Base-by-base conservation (phyloP, 2,329 filamentous ascomycete genomes). In the Sclerotinia sclerotiorum region DNA sequence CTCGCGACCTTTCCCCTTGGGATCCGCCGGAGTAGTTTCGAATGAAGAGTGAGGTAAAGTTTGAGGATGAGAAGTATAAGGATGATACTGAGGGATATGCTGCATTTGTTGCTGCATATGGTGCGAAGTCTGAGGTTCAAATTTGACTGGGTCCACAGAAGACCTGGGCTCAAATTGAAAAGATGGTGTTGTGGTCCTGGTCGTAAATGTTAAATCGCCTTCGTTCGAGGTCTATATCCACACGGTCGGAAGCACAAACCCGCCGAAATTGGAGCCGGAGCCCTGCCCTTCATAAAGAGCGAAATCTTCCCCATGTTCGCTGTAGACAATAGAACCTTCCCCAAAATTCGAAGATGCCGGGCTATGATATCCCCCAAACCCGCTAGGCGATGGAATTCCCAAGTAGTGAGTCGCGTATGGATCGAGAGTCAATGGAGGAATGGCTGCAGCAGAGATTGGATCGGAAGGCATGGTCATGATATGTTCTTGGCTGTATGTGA, bases 401-500 rank as follows among this genome's bases (percentile, higher is more conserved):
- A 89, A 83, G 75, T 88, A 89, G 73, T 88, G 84, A 73, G 83
- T 42, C 71, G 80, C 80, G 46, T 85, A 88, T 44, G 85, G 85
- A 56, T 78, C 77, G 65, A 88, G 79, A 73, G 82, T 80, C 75
- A 87, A 76, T 21, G 86, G 85, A 76, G 83, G 88, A 73, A 84
- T 80, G 55, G 83, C 82, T 56, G 79, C 82, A 56, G 78, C 78
- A 17, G 82, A 81, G 24, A 81, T 79, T 32, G 82, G 78, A 68
- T 85, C 81, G 11, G 82, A 79, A 70, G 82, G 82, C 74, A 88
- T 80, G 73, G 86, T 80, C 39, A 86, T 84, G 76, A 89, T 80
- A 72, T 87, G 84, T 76, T 89, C 87, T 65, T 85, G 83, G 77
- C 87, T 88, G 81, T 88, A 89, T 79, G 82, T 88, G 78, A 89